A percentile compares a stretch with the other conserved stretches of the same genome.
Evolutionary conservation across 2,329 filamentous ascomycete genomes (phyloP).

Genomic region (Botrytis medusae): DNA sequence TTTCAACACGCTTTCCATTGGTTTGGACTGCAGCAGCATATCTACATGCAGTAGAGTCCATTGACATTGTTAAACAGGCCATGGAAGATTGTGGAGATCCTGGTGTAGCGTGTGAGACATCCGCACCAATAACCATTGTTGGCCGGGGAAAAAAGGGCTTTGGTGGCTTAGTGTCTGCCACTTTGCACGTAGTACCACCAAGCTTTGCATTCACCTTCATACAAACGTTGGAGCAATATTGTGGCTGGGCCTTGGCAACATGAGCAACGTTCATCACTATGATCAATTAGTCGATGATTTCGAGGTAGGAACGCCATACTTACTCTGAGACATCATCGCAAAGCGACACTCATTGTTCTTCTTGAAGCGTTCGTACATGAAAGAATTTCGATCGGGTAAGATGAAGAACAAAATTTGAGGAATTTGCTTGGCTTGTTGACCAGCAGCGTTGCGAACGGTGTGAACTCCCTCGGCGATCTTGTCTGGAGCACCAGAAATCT

Average conservation of each 20-base stretch:
- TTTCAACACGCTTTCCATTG: constrained; percentile 80
- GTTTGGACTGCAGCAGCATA: constrained; percentile 80
- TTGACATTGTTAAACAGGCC: constrained; percentile 82
- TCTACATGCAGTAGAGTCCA: constrained; percentile 67
- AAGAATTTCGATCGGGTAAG: constrained; percentile 67
- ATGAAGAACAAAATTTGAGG: constrained; percentile 82
- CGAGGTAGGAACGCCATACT: constrained; percentile 20
- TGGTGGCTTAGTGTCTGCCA: constrained; percentile 20
- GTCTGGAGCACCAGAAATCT: not conserved
- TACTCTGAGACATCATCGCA: constrained; percentile 73
- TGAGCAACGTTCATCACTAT: constrained; percentile 69
- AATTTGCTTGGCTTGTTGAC: constrained; percentile 24
- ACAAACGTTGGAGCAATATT: constrained; percentile 90
- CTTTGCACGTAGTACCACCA: constrained; percentile 70
- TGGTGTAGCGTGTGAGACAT: constrained; percentile 81
- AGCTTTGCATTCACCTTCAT: constrained; percentile 99
- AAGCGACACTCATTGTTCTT: constrained; percentile 83
- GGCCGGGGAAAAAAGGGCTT: constrained; percentile 48
- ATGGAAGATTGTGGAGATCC: constrained; percentile 70
- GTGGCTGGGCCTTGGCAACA: constrained; percentile 66
- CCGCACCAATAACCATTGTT: constrained; percentile 82
- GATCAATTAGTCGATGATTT: constrained; percentile 1
- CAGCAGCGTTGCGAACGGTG: constrained; percentile 26
- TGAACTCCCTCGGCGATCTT: constrained; percentile 27
- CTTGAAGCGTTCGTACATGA: constrained; percentile 82